Conservation (phyloP, 345 rosid genomes). For the Eucalyptus urophylla region DNA sequence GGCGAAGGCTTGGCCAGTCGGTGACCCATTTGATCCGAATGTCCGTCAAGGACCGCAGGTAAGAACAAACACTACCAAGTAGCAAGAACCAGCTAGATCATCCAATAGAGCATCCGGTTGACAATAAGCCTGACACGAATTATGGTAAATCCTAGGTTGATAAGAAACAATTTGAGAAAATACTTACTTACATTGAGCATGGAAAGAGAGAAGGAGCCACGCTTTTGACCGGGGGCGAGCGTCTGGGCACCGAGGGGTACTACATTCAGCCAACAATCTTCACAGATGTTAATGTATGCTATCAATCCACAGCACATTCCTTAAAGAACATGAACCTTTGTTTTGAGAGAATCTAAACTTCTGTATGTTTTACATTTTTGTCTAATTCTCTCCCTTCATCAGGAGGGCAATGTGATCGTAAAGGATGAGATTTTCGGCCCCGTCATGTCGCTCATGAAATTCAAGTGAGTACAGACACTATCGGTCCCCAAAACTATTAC, state of each 20-base stretch:
- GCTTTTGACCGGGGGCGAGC: conserved; percentile 45
- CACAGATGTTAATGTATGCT: conserved; percentile 43
- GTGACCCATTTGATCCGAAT: conserved; percentile 55
- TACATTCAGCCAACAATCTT: conserved; percentile 65
- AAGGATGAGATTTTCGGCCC: conserved; percentile 82
- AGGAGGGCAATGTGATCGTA: conserved; percentile 62
- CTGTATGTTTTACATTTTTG: too few relatives aligned
- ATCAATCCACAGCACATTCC: background rate
- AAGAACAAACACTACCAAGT: background rate
- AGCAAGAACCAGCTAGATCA: rapidly evolving
- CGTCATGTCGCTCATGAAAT: conserved; percentile 59
- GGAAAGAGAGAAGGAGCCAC: conserved; percentile 69
- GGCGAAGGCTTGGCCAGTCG: conserved; percentile 43
- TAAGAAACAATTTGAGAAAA: conserved; percentile 37
- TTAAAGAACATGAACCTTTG: background rate
- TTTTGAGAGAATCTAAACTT: background rate
- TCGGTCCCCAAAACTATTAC: background rate
- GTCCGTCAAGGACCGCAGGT: conserved; percentile 72
- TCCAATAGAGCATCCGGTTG: rapidly evolving
- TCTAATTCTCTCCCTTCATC: background rate
- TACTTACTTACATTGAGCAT: conserved; percentile 51
- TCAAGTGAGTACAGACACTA: conserved; percentile 25
- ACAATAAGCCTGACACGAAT: background rate
- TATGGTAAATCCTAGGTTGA: conserved; percentile 18
- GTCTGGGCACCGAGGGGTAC: conserved; percentile 36